phyloP scores from a whole-genome alignment of 139 green algal genomes.

The Yamagishiella unicocca region DNA sequence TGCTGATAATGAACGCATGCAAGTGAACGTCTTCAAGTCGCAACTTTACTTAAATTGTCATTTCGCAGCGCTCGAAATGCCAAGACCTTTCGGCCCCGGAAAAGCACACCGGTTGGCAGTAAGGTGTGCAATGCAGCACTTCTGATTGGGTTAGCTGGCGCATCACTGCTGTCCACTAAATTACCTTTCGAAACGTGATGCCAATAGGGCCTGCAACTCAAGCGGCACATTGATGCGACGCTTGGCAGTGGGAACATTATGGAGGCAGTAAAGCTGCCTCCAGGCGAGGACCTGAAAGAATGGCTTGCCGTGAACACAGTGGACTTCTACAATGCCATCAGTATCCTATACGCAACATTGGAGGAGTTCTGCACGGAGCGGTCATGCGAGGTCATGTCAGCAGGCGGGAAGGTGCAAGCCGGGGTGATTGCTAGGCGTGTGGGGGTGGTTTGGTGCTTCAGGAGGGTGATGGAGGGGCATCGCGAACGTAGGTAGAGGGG shows the following conservation, averaged over 20 bases:
- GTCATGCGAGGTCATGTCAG: constrained; percentile 95
- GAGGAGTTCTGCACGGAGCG: constrained; percentile 94
- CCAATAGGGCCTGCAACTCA: constrained; percentile 85
- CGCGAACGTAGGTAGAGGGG: too few species aligned
- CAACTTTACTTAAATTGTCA: neutral
- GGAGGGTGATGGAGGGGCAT: too few species aligned
- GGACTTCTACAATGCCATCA: constrained; percentile 98
- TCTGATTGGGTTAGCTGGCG: neutral
- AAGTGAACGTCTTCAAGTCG: neutral
- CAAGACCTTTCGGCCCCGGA: constrained; percentile 87
- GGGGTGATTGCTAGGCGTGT: too few species aligned
- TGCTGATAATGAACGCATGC: neutral
- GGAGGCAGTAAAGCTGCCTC: constrained; percentile 87
- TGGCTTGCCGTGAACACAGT: constrained; percentile 72
- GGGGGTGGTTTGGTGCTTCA: too few species aligned
- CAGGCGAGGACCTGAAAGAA: constrained; percentile 89
- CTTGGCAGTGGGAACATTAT: constrained; percentile 88
- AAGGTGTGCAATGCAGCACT: constrained; percentile 70
- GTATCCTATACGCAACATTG: constrained; percentile 93
- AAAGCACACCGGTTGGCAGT: constrained; percentile 82
- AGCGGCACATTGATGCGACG: constrained; percentile 93
- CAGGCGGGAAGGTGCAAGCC: constrained; percentile 86
- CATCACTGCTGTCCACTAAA: neutral
- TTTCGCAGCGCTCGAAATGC: constrained; percentile 47
- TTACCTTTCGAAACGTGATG: neutral